Conservation (phyloP, 129 eudicot genomes). For the Flaveria robusta region DNA sequence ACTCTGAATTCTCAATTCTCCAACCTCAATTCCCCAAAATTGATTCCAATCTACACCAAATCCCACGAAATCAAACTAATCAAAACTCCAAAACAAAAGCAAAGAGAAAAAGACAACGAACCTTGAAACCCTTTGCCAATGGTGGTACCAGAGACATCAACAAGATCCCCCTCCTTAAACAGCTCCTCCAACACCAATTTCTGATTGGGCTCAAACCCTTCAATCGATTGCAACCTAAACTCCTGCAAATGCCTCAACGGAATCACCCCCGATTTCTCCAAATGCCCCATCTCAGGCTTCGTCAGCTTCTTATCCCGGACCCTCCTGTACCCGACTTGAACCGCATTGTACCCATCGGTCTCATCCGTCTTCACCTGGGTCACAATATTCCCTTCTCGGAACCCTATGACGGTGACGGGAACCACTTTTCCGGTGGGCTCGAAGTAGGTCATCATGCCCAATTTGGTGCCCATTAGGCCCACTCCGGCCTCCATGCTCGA, state of each 20-base stretch:
- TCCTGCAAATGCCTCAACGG: constrained; percentile 93
- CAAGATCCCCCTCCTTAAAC: constrained; percentile 89
- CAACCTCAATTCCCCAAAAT: not conserved
- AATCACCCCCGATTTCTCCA: constrained; percentile 78
- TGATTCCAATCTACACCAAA: not conserved
- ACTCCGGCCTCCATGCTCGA: constrained; percentile 80
- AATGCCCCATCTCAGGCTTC: constrained; percentile 86
- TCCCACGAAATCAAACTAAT: not conserved
- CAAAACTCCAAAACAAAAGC: not conserved
- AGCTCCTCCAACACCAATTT: constrained; percentile 62
- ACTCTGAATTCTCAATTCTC: not conserved
- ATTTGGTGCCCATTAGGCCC: constrained; percentile 87
- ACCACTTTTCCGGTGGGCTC: constrained; percentile 72
- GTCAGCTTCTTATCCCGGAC: constrained; percentile 78
- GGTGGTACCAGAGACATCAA: constrained; percentile 91
- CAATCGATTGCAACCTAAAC: constrained; percentile 62
- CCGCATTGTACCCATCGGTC: constrained; percentile 91
- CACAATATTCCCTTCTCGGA: constrained; percentile 85
- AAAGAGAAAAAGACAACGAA: not conserved
- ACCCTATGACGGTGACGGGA: constrained; percentile 92
- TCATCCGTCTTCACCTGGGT: constrained; percentile 87
- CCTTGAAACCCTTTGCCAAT: constrained; percentile 99
- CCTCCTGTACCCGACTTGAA: constrained; percentile 91
- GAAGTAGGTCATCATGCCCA: constrained; percentile 94
- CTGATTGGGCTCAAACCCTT: constrained; percentile 73